These are phyloP conservation scores for Rhodosporidiobolus odoratus DNA, from an alignment of 768 basidiomycete species.

Conservation along the genomic window DNA sequence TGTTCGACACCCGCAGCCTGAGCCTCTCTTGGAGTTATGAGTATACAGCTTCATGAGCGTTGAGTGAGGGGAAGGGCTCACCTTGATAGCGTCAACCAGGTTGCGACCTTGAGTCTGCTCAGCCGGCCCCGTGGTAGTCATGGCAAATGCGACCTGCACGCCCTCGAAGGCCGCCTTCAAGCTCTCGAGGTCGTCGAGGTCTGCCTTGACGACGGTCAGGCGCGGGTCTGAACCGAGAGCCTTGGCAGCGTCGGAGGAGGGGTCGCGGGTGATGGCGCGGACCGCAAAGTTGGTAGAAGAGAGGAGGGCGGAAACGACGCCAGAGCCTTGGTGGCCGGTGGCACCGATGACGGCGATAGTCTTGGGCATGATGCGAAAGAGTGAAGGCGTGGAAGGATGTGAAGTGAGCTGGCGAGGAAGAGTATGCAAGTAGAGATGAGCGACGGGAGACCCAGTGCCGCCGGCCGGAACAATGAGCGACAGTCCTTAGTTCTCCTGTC, in stretches of 20 bases:
- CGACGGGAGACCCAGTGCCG: too few relatives aligned
- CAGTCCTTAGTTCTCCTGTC: too few relatives aligned
- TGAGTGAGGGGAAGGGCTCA: background rate
- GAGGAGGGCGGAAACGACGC: constrained; percentile 9
- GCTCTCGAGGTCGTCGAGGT: background rate
- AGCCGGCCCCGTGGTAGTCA: background rate
- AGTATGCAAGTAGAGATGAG: too few relatives aligned
- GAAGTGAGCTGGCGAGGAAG: too few relatives aligned
- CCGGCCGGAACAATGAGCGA: too few relatives aligned
- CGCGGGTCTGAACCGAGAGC: background rate
- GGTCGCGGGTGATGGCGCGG: constrained; percentile 2
- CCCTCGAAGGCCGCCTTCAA: constrained; percentile 10
- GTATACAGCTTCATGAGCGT: too few relatives aligned
- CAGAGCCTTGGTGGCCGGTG: constrained; percentile 10
- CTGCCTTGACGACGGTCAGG: background rate
- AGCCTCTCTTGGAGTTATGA: too few relatives aligned
- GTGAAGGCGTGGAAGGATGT: too few relatives aligned
- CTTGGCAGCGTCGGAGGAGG: background rate
- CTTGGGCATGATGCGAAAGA: too few relatives aligned
- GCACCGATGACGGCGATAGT: constrained; percentile 15
- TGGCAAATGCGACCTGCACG: background rate
- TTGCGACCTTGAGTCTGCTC: background rate
- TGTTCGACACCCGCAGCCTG: background rate
- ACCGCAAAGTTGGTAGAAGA: background rate
- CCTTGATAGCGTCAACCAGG: constrained; percentile 11